These are phyloP conservation scores for Pseudogymnoascus sp. DNA, from an alignment of 2,329 filamentous ascomycete genomes.

Conservation along the genomic window DNA sequence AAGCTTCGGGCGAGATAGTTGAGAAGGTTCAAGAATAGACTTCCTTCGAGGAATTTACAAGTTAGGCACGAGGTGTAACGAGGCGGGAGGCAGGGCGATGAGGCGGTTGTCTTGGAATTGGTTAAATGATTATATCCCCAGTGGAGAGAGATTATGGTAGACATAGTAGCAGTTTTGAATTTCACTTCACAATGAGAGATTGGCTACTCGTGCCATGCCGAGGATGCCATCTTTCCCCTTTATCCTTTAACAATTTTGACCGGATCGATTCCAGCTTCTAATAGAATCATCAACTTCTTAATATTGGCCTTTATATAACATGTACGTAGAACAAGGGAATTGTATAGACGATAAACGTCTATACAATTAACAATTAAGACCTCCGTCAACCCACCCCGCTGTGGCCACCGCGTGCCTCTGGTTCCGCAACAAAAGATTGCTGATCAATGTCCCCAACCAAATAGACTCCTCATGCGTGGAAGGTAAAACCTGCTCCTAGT, in stretches of 20 bases:
- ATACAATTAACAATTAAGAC: too few species aligned
- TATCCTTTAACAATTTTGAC: neutral
- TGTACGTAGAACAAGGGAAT: neutral
- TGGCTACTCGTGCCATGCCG: neutral
- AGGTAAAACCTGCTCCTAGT: too few species aligned
- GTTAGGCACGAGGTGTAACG: neutral
- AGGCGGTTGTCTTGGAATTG: neutral
- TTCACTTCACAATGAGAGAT: neutral
- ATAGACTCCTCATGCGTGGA: too few species aligned
- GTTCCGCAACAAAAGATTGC: too few species aligned
- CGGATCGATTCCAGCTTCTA: neutral
- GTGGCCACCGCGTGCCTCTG: too few species aligned
- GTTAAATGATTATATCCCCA: neutral
- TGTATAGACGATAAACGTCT: too few species aligned
- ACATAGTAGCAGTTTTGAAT: neutral
- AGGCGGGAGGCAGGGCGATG: neutral
- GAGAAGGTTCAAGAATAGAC: slow-evolving; percentile 15
- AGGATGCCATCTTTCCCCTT: too few species aligned
- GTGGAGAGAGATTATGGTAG: neutral
- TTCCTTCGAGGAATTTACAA: neutral
- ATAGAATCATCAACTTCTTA: neutral
- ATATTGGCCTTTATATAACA: neutral
- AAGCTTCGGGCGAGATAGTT: neutral
- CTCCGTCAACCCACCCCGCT: too few species aligned
- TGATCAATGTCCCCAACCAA: too few species aligned